Evolutionary conservation across 768 basidiomycete genomes (phyloP).

Genomic region (Pleurotus ostreatus): DNA sequence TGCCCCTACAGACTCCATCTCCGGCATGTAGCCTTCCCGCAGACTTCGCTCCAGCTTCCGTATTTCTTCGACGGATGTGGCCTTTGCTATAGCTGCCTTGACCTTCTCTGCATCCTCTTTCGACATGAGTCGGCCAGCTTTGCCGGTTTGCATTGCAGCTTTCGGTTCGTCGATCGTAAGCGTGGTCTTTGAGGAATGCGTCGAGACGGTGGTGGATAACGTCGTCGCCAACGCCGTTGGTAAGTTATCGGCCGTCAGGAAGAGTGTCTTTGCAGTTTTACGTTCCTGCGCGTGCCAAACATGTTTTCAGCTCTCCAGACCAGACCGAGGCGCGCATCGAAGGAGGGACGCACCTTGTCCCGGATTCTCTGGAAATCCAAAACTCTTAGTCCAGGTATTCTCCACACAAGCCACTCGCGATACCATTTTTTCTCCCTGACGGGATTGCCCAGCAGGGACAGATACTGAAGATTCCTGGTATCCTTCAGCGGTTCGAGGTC

Average conservation of each 20-base stretch:
- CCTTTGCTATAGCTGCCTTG: slow-evolving; percentile 81
- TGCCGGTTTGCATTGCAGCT: slow-evolving; percentile 44
- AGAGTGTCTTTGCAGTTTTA: slow-evolving; percentile 65
- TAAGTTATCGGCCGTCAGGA: slow-evolving; percentile 75
- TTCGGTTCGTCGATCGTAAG: slow-evolving; percentile 81
- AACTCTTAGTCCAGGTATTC: slow-evolving; percentile 82
- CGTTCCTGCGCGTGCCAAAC: slow-evolving; percentile 58
- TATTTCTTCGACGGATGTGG: slow-evolving; percentile 90
- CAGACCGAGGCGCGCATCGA: slow-evolving; percentile 17
- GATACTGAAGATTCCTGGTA: slow-evolving; percentile 65
- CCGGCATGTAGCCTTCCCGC: slow-evolving; percentile 80
- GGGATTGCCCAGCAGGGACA: slow-evolving; percentile 79
- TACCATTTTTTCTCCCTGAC: slow-evolving; percentile 92
- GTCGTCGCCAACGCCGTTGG: slow-evolving; percentile 79
- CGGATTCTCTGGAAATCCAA: slow-evolving; percentile 94
- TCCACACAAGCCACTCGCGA: slow-evolving; percentile 93
- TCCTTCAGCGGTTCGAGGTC: slow-evolving; percentile 84
- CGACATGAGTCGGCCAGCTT: slow-evolving; percentile 85
- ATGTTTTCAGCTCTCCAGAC: slow-evolving; percentile 14
- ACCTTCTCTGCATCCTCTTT: slow-evolving; percentile 89
- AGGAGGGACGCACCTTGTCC: slow-evolving; percentile 75
- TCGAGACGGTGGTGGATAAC: slow-evolving; percentile 69
- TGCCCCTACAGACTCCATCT: slow-evolving; percentile 74
- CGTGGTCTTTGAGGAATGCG: slow-evolving; percentile 54
- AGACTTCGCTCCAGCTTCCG: slow-evolving; percentile 77